Base-by-base conservation (phyloP, 805 yeast species). In the Metschnikowia shivogae region DNA sequence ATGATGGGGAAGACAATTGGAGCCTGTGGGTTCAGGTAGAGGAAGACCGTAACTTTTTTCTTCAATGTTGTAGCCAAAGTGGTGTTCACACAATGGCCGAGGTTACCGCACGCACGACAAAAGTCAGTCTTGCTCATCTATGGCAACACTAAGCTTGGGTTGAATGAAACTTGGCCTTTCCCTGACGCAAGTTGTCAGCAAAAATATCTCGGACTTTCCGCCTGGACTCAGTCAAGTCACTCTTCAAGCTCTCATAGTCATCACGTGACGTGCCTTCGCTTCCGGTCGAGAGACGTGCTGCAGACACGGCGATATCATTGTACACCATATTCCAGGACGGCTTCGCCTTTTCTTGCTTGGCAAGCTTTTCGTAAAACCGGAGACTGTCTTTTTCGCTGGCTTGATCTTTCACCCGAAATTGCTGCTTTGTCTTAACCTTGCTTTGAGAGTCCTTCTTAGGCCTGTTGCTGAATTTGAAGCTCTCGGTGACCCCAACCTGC, bases 231-330 rank as follows among this genome's bases (percentile, higher is more conserved):
- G 57, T 58, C 41, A 64, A 62, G 47, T 64, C 69, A 27, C 65
- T 51, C 14, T 55, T 55, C 33, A 64, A 46, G 42, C 56, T 56
- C 22, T 54, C 50, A 42, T 52, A 55, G 34, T 57, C 61, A 6
- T 51, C 47, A 11, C 59, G 50, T 5, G 63, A 47, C 6, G 47
- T 44, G 3, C 65, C 62, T 7, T 57, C 44, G 13, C 57, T 55
- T 4, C 72, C 72, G 9, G 67, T 63, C 3, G 73, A 65, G 2
- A 65, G 55, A 28, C 67, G 49, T 4, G 72, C 73, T 0, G 72
- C 72, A 10, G 65, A 54, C 41, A 65, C 54, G n/a, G 70, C 62
- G 24, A 61, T 59, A 20, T 63, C 70, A 48, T 64, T 66, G 30
- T 61, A 50, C 1, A 67, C 66, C 6, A 56, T 52, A 36, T 62